phyloP scores from a whole-genome alignment of 1,284 basidiomycete species.

The Puccinia triticina region DNA sequence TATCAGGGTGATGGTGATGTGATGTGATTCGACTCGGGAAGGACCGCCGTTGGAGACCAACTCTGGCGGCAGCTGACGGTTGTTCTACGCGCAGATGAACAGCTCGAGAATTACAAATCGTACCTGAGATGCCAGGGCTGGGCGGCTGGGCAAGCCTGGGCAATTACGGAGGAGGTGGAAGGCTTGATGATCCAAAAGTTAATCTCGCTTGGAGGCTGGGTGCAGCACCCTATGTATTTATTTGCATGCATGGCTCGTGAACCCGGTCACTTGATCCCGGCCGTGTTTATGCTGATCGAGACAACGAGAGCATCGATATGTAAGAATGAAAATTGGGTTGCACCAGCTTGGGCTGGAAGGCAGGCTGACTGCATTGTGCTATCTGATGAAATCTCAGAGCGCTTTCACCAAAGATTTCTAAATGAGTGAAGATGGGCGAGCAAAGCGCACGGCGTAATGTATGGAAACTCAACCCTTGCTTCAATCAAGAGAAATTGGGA shows the following conservation, averaged over 20 bases:
- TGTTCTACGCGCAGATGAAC: neutral
- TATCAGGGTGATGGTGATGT: neutral
- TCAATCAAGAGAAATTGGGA: no score
- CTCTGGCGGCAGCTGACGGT: neutral
- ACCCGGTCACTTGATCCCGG: neutral
- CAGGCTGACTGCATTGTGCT: neutral
- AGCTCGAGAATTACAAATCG: conserved; percentile 21
- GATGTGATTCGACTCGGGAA: neutral
- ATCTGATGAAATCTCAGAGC: no score
- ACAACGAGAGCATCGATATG: neutral
- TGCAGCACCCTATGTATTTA: neutral
- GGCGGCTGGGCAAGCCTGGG: neutral
- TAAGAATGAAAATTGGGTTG: neutral
- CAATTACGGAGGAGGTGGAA: neutral
- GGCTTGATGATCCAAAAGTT: conserved; percentile 15
- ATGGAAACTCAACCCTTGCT: no score
- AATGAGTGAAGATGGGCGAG: neutral
- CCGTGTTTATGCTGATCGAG: neutral
- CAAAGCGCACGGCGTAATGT: neutral
- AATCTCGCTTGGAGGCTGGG: conserved; percentile 2
- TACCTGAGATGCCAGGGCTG: neutral
- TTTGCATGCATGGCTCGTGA: conserved; percentile 1
- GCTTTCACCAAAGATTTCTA: neutral
- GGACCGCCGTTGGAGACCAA: neutral
- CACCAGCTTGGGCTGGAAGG: neutral